Conservation (phyloP, 2,329 filamentous ascomycete genomes). For the Raffaelea ambrosiae region DNA sequence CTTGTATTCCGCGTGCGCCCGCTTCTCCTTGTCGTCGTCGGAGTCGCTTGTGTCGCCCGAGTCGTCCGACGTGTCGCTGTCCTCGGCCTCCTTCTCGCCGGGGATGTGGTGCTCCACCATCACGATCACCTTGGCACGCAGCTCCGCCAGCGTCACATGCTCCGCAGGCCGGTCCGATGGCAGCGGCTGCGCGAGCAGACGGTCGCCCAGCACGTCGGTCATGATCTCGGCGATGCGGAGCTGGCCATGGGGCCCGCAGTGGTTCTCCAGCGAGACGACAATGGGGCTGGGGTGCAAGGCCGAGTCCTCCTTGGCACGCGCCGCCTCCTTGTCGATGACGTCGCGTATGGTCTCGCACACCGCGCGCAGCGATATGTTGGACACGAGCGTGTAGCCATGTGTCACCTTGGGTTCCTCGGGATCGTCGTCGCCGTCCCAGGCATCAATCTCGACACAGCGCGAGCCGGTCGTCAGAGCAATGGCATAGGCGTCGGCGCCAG, state of each 20-base stretch:
- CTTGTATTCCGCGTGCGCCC: conserved; percentile 47
- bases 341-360: conserved; percentile 40
- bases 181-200: conserved; percentile 51
- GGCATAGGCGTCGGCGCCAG: conserved; percentile 55
- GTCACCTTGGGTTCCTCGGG: conserved; percentile 54
- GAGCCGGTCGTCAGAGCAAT: conserved; percentile 54
- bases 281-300: conserved; percentile 41
- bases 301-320: conserved; percentile 41
- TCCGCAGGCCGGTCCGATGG: conserved; percentile 45
- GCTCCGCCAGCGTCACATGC: conserved; percentile 42
- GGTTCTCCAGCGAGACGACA: conserved; percentile 36
- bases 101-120: conserved; percentile 45
- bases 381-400: conserved; percentile 33
- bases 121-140: conserved; percentile 50
- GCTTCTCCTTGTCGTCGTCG: conserved; percentile 27
- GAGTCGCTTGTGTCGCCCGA: neutral
- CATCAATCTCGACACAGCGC: conserved; percentile 51
- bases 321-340: conserved; percentile 45
- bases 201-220: conserved; percentile 48
- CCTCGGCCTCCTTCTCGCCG: conserved; percentile 41
- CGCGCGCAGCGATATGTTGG: conserved; percentile 17
- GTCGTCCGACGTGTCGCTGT: conserved; percentile 39
- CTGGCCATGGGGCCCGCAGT: conserved; percentile 40
- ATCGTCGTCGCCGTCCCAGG: conserved; percentile 21
- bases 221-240: conserved; percentile 51